phyloP scores from a whole-genome alignment of 2,329 filamentous ascomycete species.

The Fusarium sterilihyphosum region DNA sequence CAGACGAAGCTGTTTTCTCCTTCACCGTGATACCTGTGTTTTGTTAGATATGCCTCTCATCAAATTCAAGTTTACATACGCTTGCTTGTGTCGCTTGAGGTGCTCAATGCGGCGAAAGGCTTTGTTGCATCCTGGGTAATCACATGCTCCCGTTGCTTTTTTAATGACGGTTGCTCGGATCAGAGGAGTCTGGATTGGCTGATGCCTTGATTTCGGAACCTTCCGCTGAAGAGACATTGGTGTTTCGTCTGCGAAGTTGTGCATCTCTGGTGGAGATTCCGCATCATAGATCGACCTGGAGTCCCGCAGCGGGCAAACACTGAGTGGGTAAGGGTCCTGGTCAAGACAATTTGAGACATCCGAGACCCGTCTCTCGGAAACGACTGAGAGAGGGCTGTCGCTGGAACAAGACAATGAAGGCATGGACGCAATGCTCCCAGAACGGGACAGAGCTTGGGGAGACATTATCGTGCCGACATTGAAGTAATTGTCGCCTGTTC shows the following conservation, averaged over 20 bases:
- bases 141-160: slow-evolving; percentile 55
- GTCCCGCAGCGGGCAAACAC: not conserved
- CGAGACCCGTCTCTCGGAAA: slow-evolving; percentile 46
- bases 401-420: slow-evolving; percentile 51
- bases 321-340: slow-evolving; percentile 35
- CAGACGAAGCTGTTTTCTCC: slow-evolving; percentile 52
- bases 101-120: slow-evolving; percentile 64
- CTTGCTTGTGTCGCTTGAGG: slow-evolving; percentile 62
- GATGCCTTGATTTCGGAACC: slow-evolving; percentile 40
- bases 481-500: not conserved
- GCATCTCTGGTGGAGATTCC: slow-evolving; percentile 50
- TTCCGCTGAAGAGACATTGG: slow-evolving; percentile 53
- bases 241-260: slow-evolving; percentile 54
- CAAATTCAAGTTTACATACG: slow-evolving; percentile 50
- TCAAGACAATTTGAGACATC: slow-evolving; percentile 46
- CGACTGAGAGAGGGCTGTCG: slow-evolving; percentile 52
- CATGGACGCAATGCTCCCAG: slow-evolving; percentile 49
- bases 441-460: slow-evolving; percentile 49
- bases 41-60: too few relatives aligned
- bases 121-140: slow-evolving; percentile 57
- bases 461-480: slow-evolving; percentile 44
- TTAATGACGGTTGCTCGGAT: slow-evolving; percentile 22
- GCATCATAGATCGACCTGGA: slow-evolving; percentile 45
- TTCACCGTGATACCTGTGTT: slow-evolving; percentile 47
- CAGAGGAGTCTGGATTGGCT: not conserved